Evolutionary conservation across 1,284 basidiomycete genomes (phyloP), one percentile per base, ranked within the genome.

Genomic region (Quambalaria eucalypti): DNA sequence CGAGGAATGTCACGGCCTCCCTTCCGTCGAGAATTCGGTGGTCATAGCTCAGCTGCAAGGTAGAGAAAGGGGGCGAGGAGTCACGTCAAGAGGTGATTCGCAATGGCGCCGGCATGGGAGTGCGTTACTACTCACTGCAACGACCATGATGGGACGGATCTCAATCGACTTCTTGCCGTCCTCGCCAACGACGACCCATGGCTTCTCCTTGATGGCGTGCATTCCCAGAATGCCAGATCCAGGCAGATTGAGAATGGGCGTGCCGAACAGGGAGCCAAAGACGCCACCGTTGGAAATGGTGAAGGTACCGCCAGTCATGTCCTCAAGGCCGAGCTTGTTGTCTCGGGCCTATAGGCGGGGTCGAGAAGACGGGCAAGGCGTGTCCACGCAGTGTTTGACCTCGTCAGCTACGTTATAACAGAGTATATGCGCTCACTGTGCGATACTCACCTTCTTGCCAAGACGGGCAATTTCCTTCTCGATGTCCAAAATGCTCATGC

Each of bases 211-310:
- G 81, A 96, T 91, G 25, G 90, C 76, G 79, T 98, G 93, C 90
- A 97, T 97, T 60, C 88, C 86, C 56, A 97, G 82, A 21, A 97
- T 92, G 56, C 91, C 93, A 42, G 90, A 81, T 77, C 97, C 93
- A 21, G 93, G 93, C 55, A 93, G 80, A 81, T 97, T 98, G 80
- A 98, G 92, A 77, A 79, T 76, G 25, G 93, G 93, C 33, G 93
- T 98, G 51, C 93, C 93, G 76, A 87, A 96, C 48, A 97, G 81
- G 52, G 90, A 95, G 54, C 93, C 93, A 72, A 98, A 98, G 74
- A 98, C 93, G 71, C 93, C 95, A 50, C 95, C 95, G 77, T 98
- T 98, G 53, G 93, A 97, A 78, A 98, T 97, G 69, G 93, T 98
- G 82, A 98, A 97, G 23, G 89, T 87, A 51, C 93, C 92, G 54